phyloP scores from a whole-genome alignment of 495 filamentous ascomycete genomes.

The Hypoxylon lenormandii region DNA sequence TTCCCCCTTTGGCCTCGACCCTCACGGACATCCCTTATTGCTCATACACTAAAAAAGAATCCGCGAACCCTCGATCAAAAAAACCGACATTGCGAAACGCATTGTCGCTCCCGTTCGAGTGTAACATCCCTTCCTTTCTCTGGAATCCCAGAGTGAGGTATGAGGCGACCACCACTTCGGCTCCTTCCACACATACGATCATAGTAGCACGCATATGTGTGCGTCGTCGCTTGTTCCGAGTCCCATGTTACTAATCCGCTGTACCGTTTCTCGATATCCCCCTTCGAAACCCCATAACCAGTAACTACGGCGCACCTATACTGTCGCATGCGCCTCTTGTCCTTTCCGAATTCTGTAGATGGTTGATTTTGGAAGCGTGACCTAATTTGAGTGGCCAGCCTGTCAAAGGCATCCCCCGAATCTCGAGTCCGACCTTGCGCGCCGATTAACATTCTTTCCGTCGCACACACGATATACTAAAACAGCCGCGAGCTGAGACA shows the following conservation, averaged over 20 bases:
- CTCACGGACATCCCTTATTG: conserved; percentile 7
- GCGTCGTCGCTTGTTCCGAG: conserved; percentile 42
- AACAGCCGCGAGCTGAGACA: conserved; percentile 39
- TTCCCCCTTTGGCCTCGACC: conserved; percentile 14
- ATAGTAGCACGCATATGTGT: conserved; percentile 41
- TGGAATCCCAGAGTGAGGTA: conserved; percentile 28
- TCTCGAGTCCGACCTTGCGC: conserved; percentile 44
- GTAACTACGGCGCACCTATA: conserved; percentile 32
- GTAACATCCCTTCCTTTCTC: conserved; percentile 42
- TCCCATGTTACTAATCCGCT: conserved; percentile 47
- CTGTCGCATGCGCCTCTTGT: conserved; percentile 36
- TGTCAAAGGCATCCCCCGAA: conserved; percentile 39
- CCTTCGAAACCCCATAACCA: conserved; percentile 41
- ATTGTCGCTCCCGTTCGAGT: conserved; percentile 40
- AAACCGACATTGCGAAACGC: conserved; percentile 30
- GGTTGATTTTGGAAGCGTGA: conserved; percentile 40
- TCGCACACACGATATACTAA: conserved; percentile 46
- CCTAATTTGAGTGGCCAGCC: conserved; percentile 45
- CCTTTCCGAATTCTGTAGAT: conserved; percentile 30
- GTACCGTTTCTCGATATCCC: conserved; percentile 37
- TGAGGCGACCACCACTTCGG: conserved; percentile 31
- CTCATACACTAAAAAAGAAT: neutral
- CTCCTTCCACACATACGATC: conserved; percentile 34
- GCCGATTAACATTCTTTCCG: conserved; percentile 37
- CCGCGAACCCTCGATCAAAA: conserved; percentile 22